phyloP scores from a whole-genome alignment of 345 rosid genomes.

The Ricinus communis region DNA sequence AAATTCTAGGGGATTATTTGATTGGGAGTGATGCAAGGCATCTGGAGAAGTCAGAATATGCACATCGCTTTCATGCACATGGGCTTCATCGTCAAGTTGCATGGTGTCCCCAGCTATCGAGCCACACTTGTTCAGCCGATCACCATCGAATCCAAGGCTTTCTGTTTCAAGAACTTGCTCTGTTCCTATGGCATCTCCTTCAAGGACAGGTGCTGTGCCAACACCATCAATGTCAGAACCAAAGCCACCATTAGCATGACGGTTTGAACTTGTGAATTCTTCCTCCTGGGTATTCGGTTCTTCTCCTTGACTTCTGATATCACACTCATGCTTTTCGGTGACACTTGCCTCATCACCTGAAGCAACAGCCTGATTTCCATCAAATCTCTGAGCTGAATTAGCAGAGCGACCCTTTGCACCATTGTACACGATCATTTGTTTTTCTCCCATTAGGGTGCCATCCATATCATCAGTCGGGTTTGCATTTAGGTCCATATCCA shows the following conservation, averaged over 20 bases:
- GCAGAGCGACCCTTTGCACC: conserved; percentile 49
- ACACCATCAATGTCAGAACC: conserved; percentile 79
- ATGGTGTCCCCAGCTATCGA: conserved; percentile 64
- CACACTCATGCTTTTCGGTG: conserved; percentile 89
- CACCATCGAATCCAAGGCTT: conserved; percentile 53
- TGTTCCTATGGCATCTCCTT: conserved; percentile 62
- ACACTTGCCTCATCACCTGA: conserved; percentile 70
- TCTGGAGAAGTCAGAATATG: conserved; percentile 28
- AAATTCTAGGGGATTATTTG: conserved; percentile 37
- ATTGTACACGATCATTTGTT: conserved; percentile 25
- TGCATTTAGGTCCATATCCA: conserved; percentile 60
- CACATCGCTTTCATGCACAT: conserved; percentile 45
- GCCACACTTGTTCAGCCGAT: conserved; percentile 32
- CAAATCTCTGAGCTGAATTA: conserved; percentile 49
- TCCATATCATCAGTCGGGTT: conserved; percentile 24
- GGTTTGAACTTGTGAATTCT: conserved; percentile 56
- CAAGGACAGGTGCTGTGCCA: conserved; percentile 53
- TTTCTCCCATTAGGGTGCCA: conserved; percentile 31
- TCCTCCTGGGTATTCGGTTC: conserved; percentile 78
- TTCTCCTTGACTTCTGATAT: conserved; percentile 61
- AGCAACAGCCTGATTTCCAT: conserved; percentile 36
- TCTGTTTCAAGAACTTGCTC: conserved; percentile 81
- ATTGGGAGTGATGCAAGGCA: conserved; percentile 24
- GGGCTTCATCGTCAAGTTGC: conserved; percentile 76
- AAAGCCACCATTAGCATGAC: conserved; percentile 56